Conservation (phyloP, 2,329 filamentous ascomycete genomes). For the Pestalotiopsis sp. region DNA sequence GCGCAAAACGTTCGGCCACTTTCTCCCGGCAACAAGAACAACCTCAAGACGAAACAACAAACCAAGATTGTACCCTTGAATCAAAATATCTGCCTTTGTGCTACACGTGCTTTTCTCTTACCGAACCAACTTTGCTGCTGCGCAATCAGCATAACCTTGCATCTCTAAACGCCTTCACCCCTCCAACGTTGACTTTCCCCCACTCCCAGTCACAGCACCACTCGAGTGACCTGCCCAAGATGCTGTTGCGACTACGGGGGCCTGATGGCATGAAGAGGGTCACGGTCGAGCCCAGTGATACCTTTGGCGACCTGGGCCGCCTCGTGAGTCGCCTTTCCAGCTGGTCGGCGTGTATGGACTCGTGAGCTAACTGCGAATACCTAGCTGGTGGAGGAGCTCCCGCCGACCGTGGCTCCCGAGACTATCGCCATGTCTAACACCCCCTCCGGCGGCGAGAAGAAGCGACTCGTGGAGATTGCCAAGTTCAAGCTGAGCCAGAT, state of each 20-base stretch:
- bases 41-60: background rate
- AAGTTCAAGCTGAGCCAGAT: slow-evolving; percentile 57
- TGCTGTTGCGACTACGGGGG: slow-evolving; percentile 85
- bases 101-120: background rate
- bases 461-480: slow-evolving; percentile 58
- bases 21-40: background rate
- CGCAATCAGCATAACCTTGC: slow-evolving; percentile 4
- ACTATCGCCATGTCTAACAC: slow-evolving; percentile 64
- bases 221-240: slow-evolving; percentile 41
- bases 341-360: background rate
- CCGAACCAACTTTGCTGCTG: background rate
- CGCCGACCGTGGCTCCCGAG: slow-evolving; percentile 59
- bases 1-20: background rate
- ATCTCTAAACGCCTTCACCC: background rate
- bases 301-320: slow-evolving; percentile 64
- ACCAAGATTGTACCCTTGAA: background rate
- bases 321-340: slow-evolving; percentile 39
- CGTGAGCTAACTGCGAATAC: background rate
- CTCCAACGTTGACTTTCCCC: background rate
- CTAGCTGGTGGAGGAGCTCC: slow-evolving; percentile 60
- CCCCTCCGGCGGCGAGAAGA: slow-evolving; percentile 58
- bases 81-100: background rate
- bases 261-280: slow-evolving; percentile 92
- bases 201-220: slow-evolving; percentile 3
- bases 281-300: slow-evolving; percentile 70